phyloP scores from a whole-genome alignment of 106 monocot species.

The Dendrobium chrysotoxum region DNA sequence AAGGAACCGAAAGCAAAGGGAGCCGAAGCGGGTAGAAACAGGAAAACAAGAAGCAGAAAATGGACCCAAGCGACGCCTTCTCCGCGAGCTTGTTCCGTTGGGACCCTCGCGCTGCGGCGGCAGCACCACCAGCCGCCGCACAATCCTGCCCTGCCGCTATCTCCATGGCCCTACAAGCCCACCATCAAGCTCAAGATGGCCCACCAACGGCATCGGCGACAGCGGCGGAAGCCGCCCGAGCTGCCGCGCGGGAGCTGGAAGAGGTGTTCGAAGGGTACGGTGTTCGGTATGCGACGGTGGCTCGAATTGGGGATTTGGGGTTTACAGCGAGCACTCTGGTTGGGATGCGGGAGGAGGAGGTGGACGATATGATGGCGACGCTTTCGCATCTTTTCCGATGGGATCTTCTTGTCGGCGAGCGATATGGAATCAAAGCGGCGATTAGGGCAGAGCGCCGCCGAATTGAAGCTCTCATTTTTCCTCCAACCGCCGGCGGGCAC shows the following conservation, averaged over 20 bases:
- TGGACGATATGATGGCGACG: constrained; percentile 95
- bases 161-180: background rate
- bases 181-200: background rate
- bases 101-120: constrained; percentile 31
- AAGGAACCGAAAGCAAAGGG: too few species aligned
- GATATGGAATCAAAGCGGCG: constrained; percentile 89
- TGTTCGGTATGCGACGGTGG: constrained; percentile 60
- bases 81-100: constrained; percentile 47
- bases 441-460: constrained; percentile 65
- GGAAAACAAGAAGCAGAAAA: constrained; percentile 1
- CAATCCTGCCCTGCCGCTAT: background rate
- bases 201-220: background rate
- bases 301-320: constrained; percentile 68
- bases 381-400: constrained; percentile 80
- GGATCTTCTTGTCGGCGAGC: constrained; percentile 86
- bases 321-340: constrained; percentile 77
- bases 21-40: background rate
- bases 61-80: constrained; percentile 64
- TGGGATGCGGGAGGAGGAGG: constrained; percentile 84
- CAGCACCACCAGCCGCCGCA: background rate
- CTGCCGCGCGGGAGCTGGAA: constrained; percentile 38
- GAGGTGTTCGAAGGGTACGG: constrained; percentile 80
- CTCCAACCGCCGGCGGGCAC: background rate
- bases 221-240: background rate
- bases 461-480: constrained; percentile 13